Evolutionary conservation across 805 yeast genomes (phyloP).

Genomic region (Saturnispora besseyi): DNA sequence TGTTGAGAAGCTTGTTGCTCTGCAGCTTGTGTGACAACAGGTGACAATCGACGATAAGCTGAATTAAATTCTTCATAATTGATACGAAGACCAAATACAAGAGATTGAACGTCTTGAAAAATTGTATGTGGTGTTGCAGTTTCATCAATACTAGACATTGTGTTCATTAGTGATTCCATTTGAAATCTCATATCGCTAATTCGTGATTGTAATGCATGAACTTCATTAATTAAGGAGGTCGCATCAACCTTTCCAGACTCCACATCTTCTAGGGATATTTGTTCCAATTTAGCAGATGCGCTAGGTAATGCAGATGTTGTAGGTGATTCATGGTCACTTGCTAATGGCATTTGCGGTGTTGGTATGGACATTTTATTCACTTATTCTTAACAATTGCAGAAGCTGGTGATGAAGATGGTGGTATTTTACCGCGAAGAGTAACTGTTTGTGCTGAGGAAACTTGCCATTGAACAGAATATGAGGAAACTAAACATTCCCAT

Average conservation of each 20-base stretch:
- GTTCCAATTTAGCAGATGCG: conserved; percentile 6
- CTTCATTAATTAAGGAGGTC: conserved; percentile 29
- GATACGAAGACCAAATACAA: conserved; percentile 35
- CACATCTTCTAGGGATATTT: conserved; percentile 32
- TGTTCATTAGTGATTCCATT: conserved; percentile 30
- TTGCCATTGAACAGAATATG: not conserved
- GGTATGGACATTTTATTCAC: not conserved
- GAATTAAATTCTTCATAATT: conserved; percentile 17
- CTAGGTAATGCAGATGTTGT: not conserved
- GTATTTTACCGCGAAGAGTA: not conserved
- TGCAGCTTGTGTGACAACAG: not conserved
- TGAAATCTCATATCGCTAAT: conserved; percentile 30
- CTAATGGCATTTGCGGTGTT: not conserved
- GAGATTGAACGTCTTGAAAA: conserved; percentile 29
- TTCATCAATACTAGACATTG: conserved; percentile 36
- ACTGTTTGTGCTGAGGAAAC: not conserved
- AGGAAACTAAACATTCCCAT: not conserved
- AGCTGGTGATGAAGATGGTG: not conserved
- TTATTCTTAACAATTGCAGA: not conserved
- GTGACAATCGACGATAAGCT: not conserved
- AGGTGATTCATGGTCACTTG: not conserved
- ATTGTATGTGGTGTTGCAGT: conserved; percentile 35
- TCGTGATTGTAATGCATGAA: conserved; percentile 26
- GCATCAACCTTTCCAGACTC: conserved; percentile 32
- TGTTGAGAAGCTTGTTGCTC: not conserved